Evolutionary conservation across 345 rosid species (phyloP).

Genomic region (Eucalyptus pumila): DNA sequence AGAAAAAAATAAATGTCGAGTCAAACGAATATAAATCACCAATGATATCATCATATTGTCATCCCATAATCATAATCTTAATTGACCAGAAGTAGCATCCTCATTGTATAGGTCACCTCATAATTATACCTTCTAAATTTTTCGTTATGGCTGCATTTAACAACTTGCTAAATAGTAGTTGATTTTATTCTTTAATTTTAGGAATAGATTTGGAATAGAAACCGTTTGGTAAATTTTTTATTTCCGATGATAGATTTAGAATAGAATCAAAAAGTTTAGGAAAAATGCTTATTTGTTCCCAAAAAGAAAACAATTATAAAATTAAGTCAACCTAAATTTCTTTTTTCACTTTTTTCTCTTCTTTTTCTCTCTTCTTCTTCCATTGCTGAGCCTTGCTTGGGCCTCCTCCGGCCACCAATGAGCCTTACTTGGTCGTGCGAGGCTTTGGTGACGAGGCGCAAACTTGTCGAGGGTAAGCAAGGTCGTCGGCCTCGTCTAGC

Average conservation of each 20-base stretch:
- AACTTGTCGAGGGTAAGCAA: rapidly evolving
- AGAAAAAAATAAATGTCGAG: background rate
- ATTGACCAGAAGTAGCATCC: background rate
- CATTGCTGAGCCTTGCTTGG: rapidly evolving
- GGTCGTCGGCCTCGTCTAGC: rapidly evolving
- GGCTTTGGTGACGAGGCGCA: rapidly evolving
- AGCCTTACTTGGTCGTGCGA: too few species aligned
- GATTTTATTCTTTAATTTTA: too few species aligned
- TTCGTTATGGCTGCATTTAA: rapidly evolving
- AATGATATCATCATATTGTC: background rate
- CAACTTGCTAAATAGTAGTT: too few species aligned
- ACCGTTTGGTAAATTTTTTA: rapidly evolving
- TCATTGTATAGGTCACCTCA: background rate
- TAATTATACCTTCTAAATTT: background rate
- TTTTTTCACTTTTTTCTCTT: too few species aligned
- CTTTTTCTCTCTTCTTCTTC: too few species aligned
- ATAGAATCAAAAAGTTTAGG: rapidly evolving
- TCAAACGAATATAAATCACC: background rate
- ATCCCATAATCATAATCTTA: background rate
- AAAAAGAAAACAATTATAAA: too few species aligned
- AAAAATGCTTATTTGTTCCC: rapidly evolving
- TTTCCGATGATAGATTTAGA: too few species aligned
- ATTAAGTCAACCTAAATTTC: too few species aligned
- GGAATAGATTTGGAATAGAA: rapidly evolving
- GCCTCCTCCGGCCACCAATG: too few species aligned